Evolutionary conservation across 495 filamentous ascomycete genomes (phyloP), one percentile per base, ranked within the genome.

Genomic region (Bacidia rubella): DNA sequence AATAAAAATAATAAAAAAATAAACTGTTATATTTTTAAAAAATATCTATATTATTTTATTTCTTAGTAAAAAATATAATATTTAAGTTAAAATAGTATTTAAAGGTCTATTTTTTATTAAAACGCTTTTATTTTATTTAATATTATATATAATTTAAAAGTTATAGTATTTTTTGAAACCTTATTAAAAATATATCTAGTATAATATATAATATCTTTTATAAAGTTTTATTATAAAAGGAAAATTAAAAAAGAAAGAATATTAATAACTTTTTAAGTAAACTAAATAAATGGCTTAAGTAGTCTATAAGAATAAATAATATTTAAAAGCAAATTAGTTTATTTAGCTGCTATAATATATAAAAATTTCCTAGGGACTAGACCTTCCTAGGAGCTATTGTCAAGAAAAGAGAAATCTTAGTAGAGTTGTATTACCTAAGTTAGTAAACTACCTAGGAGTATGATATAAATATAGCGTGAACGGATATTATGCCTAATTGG

Each of bases 231-330:
- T 44, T 38, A 51, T 11, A 38, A 51, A 11, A 21, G 20, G 21
- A 51, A 39, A 39, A 21, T 51, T 51, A 44, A 51, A 39, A 39
- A n/a, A 51, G 40, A 19, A 39, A 39, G 21, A 11, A n/a, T 19
- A 39, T 38, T 4, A 11, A 24, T 11, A 23, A 51, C 21, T 26
- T 26, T 39, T 17, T 3, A n/a, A 7, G 40, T 39, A 21, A 38
- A 51, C 4, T 51, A 49, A 10, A 24, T 4, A 24, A 23, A 26
- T 27, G 17, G 4, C 7, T 27, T 27, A 23, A 4, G 17, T 23
- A 24, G 10, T 22, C 29, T 26, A 24, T 24, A 27, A 27, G 4
- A 49, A 10, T 49, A n/a, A n/a, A n/a, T n/a, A n/a, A n/a, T n/a
- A n/a, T n/a, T n/a, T n/a, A n/a, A n/a, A n/a, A n/a, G n/a, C n/a